Percentiles rank a stretch among this genome's conserved stretches.
These are phyloP conservation scores for Arthrobotrys musiformis DNA, from an alignment of 2,329 filamentous ascomycete genomes.

Conservation along the genomic window DNA sequence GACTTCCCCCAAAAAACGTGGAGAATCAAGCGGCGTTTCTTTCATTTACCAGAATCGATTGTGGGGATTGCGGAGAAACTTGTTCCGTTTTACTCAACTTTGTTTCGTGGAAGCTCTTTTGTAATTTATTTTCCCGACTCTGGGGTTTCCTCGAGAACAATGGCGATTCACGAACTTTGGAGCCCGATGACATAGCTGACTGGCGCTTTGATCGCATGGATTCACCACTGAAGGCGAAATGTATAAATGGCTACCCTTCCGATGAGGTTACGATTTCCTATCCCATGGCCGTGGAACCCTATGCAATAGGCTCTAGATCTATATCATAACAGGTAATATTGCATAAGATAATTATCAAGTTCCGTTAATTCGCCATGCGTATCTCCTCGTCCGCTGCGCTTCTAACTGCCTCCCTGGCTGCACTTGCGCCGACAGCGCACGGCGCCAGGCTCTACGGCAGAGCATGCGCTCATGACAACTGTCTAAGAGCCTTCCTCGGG, in stretches of 20 bases:
- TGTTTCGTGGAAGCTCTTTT: not conserved
- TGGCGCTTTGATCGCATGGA: not conserved
- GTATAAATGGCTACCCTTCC: not conserved
- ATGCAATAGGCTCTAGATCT: not conserved
- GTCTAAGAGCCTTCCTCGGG: conserved; percentile 36
- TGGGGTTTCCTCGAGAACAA: not conserved
- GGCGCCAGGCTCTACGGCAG: conserved; percentile 24
- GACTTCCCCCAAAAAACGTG: conserved; percentile 17
- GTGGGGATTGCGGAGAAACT: conserved; percentile 39
- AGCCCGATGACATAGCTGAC: not conserved
- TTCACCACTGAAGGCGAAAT: not conserved
- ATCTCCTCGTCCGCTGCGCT: conserved; percentile 24
- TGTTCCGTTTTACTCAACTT: conserved; percentile 18
- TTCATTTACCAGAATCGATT: not conserved
- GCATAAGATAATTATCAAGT: not conserved
- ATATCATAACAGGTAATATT: not conserved
- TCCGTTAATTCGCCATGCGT: conserved; percentile 11
- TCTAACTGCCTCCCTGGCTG: conserved; percentile 21
- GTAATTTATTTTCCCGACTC: conserved; percentile 22
- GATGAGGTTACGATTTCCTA: not conserved
- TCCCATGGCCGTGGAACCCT: not conserved
- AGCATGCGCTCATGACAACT: conserved; percentile 42
- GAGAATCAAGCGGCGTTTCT: conserved; percentile 17
- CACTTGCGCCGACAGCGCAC: conserved; percentile 15
- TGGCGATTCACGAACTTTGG: not conserved